phyloP scores from a whole-genome alignment of 352 stramenopile species.

The Phytophthora parvispora region DNA sequence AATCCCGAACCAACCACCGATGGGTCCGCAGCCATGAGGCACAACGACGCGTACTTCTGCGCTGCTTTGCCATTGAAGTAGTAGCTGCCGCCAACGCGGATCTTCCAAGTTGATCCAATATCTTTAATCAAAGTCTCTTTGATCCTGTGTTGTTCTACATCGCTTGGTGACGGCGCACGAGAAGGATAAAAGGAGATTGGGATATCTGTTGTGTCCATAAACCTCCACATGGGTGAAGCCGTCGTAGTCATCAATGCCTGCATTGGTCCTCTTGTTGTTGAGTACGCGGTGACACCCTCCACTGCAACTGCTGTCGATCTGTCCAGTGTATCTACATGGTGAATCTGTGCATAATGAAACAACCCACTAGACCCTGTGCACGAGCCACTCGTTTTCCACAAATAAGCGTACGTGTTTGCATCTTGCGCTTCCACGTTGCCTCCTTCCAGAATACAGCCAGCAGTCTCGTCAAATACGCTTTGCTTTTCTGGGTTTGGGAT shows the following conservation, averaged over 20 bases:
- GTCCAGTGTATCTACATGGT: constrained; percentile 60
- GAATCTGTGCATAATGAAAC: constrained; percentile 55
- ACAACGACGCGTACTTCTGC: constrained; percentile 50
- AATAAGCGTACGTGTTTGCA: constrained; percentile 43
- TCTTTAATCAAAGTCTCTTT: constrained; percentile 31
- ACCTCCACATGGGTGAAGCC: constrained; percentile 34
- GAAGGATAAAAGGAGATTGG: constrained; percentile 45
- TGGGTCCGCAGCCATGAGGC: constrained; percentile 37
- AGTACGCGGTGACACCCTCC: constrained; percentile 23
- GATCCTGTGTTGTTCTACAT: constrained; percentile 24
- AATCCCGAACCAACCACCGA: constrained; percentile 17
- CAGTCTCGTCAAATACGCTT: constrained; percentile 30
- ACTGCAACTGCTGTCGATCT: constrained; percentile 31
- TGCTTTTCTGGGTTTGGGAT: constrained; percentile 24
- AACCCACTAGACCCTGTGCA: constrained; percentile 34
- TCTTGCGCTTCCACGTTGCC: constrained; percentile 41
- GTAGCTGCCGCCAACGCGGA: constrained; percentile 35
- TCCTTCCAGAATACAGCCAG: constrained; percentile 43
- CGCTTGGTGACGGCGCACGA: constrained; percentile 9
- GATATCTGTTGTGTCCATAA: constrained; percentile 40
- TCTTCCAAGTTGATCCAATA: constrained; percentile 29
- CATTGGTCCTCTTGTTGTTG: constrained; percentile 58
- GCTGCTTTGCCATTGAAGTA: constrained; percentile 50
- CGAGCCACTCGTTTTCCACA: constrained; percentile 51
- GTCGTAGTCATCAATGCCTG: constrained; percentile 37